Evolutionary conservation across 2,329 filamentous ascomycete species (phyloP), one percentile per base, ranked within the genome.

Genomic region (Niveomyces coronatus): DNA sequence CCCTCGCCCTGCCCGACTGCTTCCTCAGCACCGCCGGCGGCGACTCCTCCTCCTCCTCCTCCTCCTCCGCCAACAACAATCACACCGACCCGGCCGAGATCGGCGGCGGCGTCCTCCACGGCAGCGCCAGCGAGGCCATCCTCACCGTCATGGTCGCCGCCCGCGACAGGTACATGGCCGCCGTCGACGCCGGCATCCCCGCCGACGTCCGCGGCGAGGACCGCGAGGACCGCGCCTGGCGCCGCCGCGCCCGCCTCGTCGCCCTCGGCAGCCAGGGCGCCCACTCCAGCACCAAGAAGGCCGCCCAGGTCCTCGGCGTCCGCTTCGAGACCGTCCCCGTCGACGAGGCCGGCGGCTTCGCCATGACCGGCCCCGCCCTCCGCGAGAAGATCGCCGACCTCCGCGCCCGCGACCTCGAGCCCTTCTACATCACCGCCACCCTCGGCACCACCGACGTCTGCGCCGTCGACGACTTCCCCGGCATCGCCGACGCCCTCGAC

Each of bases 51-150:
- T n/a, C n/a, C n/a, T n/a, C n/a, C n/a, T n/a, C n/a, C n/a, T n/a
- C n/a, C n/a, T n/a, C n/a, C n/a, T n/a, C n/a, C n/a, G n/a, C n/a
- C n/a, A n/a, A n/a, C n/a, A n/a, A n/a, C n/a, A n/a, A n/a, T n/a
- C n/a, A n/a, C n/a, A n/a, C n/a, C n/a, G n/a, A n/a, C n/a, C n/a
- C n/a, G 37, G 6, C 70, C 77, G n/a, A 76, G 72, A 57, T 58
- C 42, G 87, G 87, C 27, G 89, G 89, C 15, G 89, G 89, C 22
- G 87, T 95, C n/a, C 91, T 96, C 45, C 88, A 95, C 57, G 87
- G 89, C 16, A 87, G 80, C 23, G 88, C 89, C 0, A 87, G 81
- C 42, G 89, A 96, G 62, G 85, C 87, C 11, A 74, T 94, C 30
- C 74, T 91, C 5, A 93, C 85, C 0, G 79, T 83, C 46, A 82